A percentile compares a stretch with the other conserved stretches of the same genome.
Evolutionary conservation across 129 eudicot species (phyloP).

Genomic region (Oenanthe sinensis): DNA sequence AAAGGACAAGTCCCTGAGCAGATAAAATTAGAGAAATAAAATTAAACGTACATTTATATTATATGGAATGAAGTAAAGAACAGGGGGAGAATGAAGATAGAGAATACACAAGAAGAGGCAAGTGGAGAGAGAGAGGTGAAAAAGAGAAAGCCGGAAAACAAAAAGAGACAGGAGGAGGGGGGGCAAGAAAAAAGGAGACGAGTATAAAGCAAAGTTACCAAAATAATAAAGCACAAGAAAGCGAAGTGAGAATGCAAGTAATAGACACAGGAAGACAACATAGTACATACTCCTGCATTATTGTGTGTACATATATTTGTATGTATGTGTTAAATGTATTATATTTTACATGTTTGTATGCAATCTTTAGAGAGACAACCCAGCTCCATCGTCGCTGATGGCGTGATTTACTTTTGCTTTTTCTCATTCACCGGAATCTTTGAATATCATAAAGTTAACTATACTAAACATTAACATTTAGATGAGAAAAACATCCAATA

Average conservation of each 20-base stretch:
- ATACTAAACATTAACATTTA: not conserved
- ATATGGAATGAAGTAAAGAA: not conserved
- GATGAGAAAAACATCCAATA: not conserved
- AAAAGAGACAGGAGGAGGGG: constrained; percentile 1
- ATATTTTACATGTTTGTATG: not conserved
- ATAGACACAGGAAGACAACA: not conserved
- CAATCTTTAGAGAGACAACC: not conserved
- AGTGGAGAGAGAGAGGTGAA: not conserved
- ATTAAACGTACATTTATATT: too few relatives aligned
- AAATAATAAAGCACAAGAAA: not conserved
- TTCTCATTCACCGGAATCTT: constrained; percentile 15
- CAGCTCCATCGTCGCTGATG: constrained; percentile 5
- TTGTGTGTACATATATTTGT: not conserved
- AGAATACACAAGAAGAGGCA: not conserved
- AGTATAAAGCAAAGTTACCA: not conserved
- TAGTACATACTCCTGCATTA: not conserved
- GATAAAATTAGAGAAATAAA: not conserved
- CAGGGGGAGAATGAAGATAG: not conserved
- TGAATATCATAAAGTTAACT: not conserved
- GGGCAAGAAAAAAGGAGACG: not conserved
- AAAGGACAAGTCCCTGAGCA: not conserved
- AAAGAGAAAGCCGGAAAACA: not conserved
- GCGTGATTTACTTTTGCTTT: constrained; percentile 19
- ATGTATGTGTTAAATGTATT: not conserved
- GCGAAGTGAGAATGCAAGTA: constrained; percentile 2